Evolutionary conservation across 1,139 yeast species (phyloP), one percentile per base, ranked within the genome.

Genomic region (Magnusiomyces suaveolens): DNA sequence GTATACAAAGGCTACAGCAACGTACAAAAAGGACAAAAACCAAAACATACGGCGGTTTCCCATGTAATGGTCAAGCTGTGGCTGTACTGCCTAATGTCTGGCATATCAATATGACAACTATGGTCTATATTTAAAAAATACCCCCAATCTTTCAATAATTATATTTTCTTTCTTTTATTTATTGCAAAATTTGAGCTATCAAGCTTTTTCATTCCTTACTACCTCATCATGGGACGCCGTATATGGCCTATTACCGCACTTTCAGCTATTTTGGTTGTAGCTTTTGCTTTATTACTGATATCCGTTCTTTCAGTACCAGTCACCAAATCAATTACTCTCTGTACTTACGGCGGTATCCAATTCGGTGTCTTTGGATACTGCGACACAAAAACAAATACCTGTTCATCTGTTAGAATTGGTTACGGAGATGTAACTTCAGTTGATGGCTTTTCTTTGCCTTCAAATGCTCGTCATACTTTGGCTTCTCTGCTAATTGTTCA

Each of bases 321-420:
- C 43, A 79, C 86, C 6, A 66, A 68, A 8, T 64, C 68, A 26
- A 72, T 82, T 50, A 72, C 78, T 1, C 70, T 83, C 10, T 77
- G 84, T 48, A 70, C 75, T 26, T 76, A 73, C 60, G 73, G 74
- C 24, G 80, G 76, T 52, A 75, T 75, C 64, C 73, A 78, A 54
- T 92, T 84, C 67, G 98, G 98, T 3, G 88, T 87, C 0, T 87
- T 90, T 72, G 98, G 97, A 1, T 79, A 80, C 59, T 90, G 97
- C 68, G 65, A 69, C 24, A 61, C 67, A 6, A 65, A 66, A 26
- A 65, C 72, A 2, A 66, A 70, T 4, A 64, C 68, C 1, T 87
- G 96, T 68, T 74, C 83, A 0, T 52, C 60, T 0, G 72, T 75
- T 0, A 68, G 76, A 1, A 73, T 82, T 1, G 84, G 84, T 0